Conservation (phyloP, 208 protist species). For the Leishmania martiniquensis region DNA sequence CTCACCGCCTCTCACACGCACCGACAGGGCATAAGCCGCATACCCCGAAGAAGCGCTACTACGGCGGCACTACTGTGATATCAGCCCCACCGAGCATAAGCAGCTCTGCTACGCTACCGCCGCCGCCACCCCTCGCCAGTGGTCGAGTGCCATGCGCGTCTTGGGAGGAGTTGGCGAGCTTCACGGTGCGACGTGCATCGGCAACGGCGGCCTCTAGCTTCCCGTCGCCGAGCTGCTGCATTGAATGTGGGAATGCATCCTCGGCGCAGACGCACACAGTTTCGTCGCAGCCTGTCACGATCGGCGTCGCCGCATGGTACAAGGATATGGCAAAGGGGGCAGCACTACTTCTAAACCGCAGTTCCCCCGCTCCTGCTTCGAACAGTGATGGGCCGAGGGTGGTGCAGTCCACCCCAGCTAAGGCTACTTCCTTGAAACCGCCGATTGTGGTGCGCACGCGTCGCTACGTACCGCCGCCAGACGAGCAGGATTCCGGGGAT, state of each 20-base stretch:
- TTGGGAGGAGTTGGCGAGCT: constrained; percentile 27
- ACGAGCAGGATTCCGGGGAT: constrained; percentile 11
- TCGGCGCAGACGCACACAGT: constrained; percentile 4
- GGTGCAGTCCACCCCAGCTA: constrained; percentile 27
- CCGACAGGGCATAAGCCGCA: constrained; percentile 2
- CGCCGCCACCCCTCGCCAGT: neutral
- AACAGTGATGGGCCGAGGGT: neutral
- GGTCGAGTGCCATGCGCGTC: constrained; percentile 13
- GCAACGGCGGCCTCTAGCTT: constrained; percentile 2
- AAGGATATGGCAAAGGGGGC: neutral
- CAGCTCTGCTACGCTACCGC: neutral
- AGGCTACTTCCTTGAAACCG: constrained; percentile 23
- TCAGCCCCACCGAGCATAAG: neutral
- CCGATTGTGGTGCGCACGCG: constrained; percentile 34
- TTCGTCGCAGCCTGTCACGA: neutral
- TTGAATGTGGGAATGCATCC: constrained; percentile 2
- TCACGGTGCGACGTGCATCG: neutral
- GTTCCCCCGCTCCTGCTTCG: neutral
- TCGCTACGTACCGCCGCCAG: constrained; percentile 26
- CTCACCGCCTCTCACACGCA: constrained; percentile 7
- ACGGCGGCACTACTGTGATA: constrained; percentile 29
- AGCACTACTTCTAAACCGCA: neutral
- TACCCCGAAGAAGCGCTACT: constrained; percentile 16
- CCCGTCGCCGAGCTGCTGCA: neutral
- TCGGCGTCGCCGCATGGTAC: neutral